Percentiles rank a stretch among this genome's conserved stretches.
phyloP scores from a whole-genome alignment of 257 asterid genomes.

The Solanum tarapatanum region DNA sequence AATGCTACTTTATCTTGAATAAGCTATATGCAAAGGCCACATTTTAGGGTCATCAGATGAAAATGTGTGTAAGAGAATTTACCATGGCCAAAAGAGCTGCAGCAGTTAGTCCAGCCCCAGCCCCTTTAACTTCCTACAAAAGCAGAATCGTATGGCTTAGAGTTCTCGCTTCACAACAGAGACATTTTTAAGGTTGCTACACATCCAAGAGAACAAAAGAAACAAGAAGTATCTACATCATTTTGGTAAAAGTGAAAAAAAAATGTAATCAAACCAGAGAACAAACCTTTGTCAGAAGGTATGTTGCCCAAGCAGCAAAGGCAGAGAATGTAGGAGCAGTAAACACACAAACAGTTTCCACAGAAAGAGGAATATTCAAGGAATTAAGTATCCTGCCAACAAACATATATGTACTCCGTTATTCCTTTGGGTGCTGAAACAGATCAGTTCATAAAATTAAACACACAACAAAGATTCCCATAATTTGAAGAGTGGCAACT shows the following conservation, averaged over 20 bases:
- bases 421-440: background rate
- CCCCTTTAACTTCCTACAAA: constrained; percentile 88
- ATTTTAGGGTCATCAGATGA: background rate
- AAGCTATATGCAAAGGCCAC: background rate
- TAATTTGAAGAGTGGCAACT: background rate
- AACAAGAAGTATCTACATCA: background rate
- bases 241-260: background rate
- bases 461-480: background rate
- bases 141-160: background rate
- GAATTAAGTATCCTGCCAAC: constrained; percentile 76
- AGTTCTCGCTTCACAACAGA: background rate
- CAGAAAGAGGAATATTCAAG: constrained; percentile 84
- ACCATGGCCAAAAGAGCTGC: constrained; percentile 98
- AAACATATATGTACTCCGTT: constrained; percentile 3
- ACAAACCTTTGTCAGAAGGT: constrained; percentile 89
- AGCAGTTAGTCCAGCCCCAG: constrained; percentile 97
- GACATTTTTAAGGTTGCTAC: background rate
- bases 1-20: background rate
- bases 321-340: constrained; percentile 98
- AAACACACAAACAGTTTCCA: constrained; percentile 97
- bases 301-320: constrained; percentile 97
- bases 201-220: background rate
- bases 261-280: constrained; percentile 4
- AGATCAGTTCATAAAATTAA: background rate
- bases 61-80: constrained; percentile 9